Evolutionary conservation across 2,329 filamentous ascomycete species (phyloP).

Genomic region (Clarireedia monteithiana): DNA sequence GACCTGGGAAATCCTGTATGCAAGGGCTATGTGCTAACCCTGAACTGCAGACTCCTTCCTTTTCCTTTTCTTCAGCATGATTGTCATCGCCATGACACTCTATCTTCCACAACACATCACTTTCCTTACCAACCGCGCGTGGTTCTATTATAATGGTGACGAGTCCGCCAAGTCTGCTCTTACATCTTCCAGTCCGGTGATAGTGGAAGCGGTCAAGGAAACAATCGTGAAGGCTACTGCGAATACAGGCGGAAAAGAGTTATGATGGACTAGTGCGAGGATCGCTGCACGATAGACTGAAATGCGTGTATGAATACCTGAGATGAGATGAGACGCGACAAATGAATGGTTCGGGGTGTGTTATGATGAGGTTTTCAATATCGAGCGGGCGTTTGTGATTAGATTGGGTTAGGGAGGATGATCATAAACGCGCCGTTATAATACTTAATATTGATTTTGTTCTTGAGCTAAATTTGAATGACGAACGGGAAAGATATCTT

Average conservation of each 20-base stretch:
- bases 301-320: slow-evolving; percentile 3
- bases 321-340: neutral
- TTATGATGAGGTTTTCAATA: neutral
- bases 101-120: slow-evolving; percentile 90
- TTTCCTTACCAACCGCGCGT: slow-evolving; percentile 74
- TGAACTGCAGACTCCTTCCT: slow-evolving; percentile 69
- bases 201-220: slow-evolving; percentile 22
- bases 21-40: neutral
- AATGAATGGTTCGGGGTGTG: neutral
- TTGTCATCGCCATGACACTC: slow-evolving; percentile 77
- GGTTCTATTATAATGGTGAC: slow-evolving; percentile 93
- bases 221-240: slow-evolving; percentile 17
- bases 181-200: slow-evolving; percentile 16
- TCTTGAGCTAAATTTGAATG: neutral
- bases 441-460: neutral
- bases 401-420: neutral
- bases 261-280: slow-evolving; percentile 12
- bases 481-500: neutral
- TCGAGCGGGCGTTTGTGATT: slow-evolving; percentile 1
- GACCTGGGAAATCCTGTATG: neutral
- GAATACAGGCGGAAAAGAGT: slow-evolving; percentile 20
- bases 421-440: slow-evolving; percentile 1
- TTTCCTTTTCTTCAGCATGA: slow-evolving; percentile 81
- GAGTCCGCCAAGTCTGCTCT: slow-evolving; percentile 36
- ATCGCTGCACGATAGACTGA: neutral